Evolutionary conservation across 2,329 filamentous ascomycete genomes (phyloP).

Genomic region (Beauveria caledonica): DNA sequence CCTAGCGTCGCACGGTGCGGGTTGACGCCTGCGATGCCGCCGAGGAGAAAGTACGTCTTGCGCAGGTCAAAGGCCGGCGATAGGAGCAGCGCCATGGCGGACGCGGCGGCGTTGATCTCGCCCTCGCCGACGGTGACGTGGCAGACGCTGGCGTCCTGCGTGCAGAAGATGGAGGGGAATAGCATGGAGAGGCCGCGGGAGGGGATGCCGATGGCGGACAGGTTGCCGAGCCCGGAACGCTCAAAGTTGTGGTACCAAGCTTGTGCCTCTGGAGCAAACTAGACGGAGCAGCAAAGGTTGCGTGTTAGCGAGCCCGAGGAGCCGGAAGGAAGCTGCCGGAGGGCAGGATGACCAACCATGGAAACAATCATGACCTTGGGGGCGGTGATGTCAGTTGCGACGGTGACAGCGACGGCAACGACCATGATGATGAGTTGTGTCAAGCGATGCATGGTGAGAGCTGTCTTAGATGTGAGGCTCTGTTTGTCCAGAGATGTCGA

Average conservation of each 20-base stretch:
- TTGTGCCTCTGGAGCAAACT: conserved; percentile 56
- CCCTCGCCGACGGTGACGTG: conserved; percentile 60
- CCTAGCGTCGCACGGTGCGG: conserved; percentile 58
- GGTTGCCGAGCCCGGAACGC: conserved; percentile 38
- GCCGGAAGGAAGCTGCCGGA: neutral
- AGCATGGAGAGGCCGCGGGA: conserved; percentile 56
- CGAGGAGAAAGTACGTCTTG: conserved; percentile 61
- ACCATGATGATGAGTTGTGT: neutral
- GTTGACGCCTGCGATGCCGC: conserved; percentile 67
- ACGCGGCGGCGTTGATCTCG: conserved; percentile 68
- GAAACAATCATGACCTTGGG: conserved; percentile 57
- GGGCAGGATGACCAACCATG: conserved; percentile 38
- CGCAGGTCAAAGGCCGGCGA: conserved; percentile 55
- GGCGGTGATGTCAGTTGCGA: conserved; percentile 24
- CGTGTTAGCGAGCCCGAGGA: neutral
- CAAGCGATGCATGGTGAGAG: neutral
- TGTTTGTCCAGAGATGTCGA: neutral
- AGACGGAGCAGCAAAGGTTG: neutral
- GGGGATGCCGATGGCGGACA: conserved; percentile 49
- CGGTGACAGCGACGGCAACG: conserved; percentile 3
- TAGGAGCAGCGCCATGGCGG: conserved; percentile 54
- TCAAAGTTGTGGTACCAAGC: conserved; percentile 51
- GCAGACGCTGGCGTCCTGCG: conserved; percentile 51
- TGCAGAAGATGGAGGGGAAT: conserved; percentile 59
- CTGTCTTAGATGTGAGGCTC: neutral